These are phyloP conservation scores for Hansenula lynferdii DNA, from an alignment of 1,139 yeast genomes.

Conservation along the genomic window DNA sequence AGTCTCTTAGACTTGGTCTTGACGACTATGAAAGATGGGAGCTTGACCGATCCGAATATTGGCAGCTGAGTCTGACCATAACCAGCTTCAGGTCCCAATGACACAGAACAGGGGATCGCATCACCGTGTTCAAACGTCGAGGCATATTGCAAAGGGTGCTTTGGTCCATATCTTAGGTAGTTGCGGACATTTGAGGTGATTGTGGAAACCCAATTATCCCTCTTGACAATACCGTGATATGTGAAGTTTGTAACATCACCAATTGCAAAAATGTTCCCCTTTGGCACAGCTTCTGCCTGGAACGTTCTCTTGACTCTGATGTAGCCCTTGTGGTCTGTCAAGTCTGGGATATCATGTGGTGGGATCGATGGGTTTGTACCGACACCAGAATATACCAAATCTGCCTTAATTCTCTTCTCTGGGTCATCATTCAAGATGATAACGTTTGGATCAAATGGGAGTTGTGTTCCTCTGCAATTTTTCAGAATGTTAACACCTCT, in stretches of 20 bases:
- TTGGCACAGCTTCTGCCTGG: slow-evolving; percentile 7
- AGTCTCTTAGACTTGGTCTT: slow-evolving; percentile 9
- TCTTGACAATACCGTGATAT: slow-evolving; percentile 7
- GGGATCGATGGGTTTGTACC: slow-evolving; percentile 16
- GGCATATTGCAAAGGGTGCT: neutral
- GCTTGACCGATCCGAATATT: slow-evolving; percentile 5
- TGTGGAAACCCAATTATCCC: slow-evolving; percentile 5
- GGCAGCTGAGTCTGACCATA: slow-evolving; percentile 16
- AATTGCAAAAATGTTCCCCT: slow-evolving; percentile 16
- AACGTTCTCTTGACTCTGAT: slow-evolving; percentile 9
- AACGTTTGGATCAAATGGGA: neutral
- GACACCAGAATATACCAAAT: slow-evolving; percentile 6
- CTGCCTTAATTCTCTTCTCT: slow-evolving; percentile 2
- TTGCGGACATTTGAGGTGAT: neutral
- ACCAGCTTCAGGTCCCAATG: slow-evolving; percentile 14
- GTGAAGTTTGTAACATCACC: slow-evolving; percentile 15
- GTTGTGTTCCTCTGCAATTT: slow-evolving; percentile 2
- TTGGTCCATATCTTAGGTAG: neutral
- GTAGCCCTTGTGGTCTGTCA: slow-evolving; percentile 9
- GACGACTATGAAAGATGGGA: slow-evolving; percentile 10
- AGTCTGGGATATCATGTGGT: slow-evolving; percentile 3
- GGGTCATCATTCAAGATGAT: neutral
- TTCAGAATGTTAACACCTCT: slow-evolving; percentile 9
- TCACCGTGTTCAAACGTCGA: neutral
- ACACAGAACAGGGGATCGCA: neutral